phyloP scores from a whole-genome alignment of 352 stramenopile species.

The Globisporangium heterothallicum region DNA sequence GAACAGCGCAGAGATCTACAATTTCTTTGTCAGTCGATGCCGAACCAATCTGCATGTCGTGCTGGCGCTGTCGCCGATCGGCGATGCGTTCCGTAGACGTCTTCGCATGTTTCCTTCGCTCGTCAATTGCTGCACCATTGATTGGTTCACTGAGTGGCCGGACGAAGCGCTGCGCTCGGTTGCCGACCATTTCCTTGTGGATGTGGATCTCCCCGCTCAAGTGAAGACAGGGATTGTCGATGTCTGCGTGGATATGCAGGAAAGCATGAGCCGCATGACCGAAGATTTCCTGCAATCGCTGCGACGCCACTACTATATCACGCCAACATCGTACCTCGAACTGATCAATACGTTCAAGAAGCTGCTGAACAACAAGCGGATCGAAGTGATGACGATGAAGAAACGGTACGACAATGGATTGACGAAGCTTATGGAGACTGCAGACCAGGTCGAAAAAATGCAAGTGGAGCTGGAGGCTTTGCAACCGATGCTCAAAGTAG shows the following conservation, averaged over 20 bases:
- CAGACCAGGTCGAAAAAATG: conserved; percentile 93
- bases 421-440: conserved; percentile 91
- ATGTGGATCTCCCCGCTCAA: conserved; percentile 73
- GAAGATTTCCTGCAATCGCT: conserved; percentile 82
- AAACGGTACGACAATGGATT: conserved; percentile 91
- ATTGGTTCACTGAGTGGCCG: conserved; percentile 96
- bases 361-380: conserved; percentile 86
- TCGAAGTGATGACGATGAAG: conserved; percentile 89
- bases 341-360: conserved; percentile 95
- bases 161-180: conserved; percentile 91
- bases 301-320: conserved; percentile 94
- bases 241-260: conserved; percentile 94
- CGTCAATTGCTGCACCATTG: conserved; percentile 96
- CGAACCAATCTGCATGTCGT: conserved; percentile 94
- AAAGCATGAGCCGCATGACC: conserved; percentile 84
- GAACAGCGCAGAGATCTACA: conserved; percentile 77
- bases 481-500: conserved; percentile 90
- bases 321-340: conserved; percentile 93
- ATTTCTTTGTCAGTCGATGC: conserved; percentile 89
- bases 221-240: conserved; percentile 89
- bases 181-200: conserved; percentile 88
- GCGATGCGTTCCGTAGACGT: conserved; percentile 89
- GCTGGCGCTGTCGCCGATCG: conserved; percentile 90
- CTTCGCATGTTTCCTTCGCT: conserved; percentile 95
- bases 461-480: conserved; percentile 89